Evolutionary conservation across 2,329 filamentous ascomycete genomes (phyloP), one percentile per base, ranked within the genome.

Genomic region (Cephalotrichum gorgonifer): DNA sequence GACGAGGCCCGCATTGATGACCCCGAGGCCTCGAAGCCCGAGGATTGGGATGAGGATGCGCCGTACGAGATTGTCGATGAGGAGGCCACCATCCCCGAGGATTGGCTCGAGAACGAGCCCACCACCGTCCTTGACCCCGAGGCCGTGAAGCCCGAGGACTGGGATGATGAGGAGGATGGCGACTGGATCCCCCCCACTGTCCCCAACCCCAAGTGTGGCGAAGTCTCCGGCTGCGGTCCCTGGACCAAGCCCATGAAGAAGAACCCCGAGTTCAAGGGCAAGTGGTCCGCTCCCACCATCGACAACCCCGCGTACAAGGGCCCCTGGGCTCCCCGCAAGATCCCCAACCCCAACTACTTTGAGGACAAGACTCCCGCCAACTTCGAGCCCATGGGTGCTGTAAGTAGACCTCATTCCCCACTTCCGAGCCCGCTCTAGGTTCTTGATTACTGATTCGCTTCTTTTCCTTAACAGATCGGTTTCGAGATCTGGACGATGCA

Each of bases 401-500:
- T 90, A 78, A 83, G 85, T 86, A 50, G 14, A 41, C 28, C 28
- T 2, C 31, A 42, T 26, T 4, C 20, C 9, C 15, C 26, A 11
- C 15, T 14, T 26, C 23, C 35, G 6, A 9, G 3, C n/a, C 9
- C 17, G 6, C 35, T 23, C 15, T 20, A 43, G 22, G 28, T 52
- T 11, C 22, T 50, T 54, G 51, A n/a, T n/a, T 44, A 47, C n/a
- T 55, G 5, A 41, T 22, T 28, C 42, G 15, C 12, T 15, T 12
- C 22, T n/a, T n/a, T 7, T 35, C 47, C 55, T 58, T 62, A 52
- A 56, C 47, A 89, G 86, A 90, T 97, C 72, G 93, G 93, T 60
- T 97, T 97, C 63, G 93, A 98, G 72, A 91, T 98, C 73, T 98
- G 93, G 93, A 97, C 93, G 62, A 98, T 98, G 93, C 91, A 96